A percentile compares a stretch with the other conserved stretches of the same genome.
Conservation (phyloP, 192 early-diverging fungal species). For the Dissophora ornata region DNA sequence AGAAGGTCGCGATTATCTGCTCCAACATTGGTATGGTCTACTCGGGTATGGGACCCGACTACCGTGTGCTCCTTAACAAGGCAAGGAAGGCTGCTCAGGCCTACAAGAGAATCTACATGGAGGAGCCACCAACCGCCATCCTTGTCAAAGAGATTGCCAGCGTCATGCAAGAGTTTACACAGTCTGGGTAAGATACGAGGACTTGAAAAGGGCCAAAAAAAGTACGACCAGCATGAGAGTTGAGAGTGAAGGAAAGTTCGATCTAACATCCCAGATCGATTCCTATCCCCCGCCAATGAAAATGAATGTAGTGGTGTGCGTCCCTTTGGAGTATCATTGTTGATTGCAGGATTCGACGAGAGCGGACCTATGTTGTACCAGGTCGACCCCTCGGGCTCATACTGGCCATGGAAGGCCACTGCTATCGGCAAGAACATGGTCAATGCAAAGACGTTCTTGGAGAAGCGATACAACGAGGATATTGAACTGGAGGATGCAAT, state of each 20-base stretch:
- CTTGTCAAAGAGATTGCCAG: slow-evolving; percentile 96
- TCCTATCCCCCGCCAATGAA: no score
- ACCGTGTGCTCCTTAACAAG: slow-evolving; percentile 93
- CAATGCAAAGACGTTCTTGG: slow-evolving; percentile 99
- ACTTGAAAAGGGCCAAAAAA: no score
- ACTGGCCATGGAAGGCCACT: slow-evolving; percentile 99
- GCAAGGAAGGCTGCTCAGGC: slow-evolving; percentile 97
- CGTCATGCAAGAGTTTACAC: slow-evolving; percentile 99
- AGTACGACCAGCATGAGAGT: no score
- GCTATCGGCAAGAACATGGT: slow-evolving; percentile 99
- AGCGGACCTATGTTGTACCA: slow-evolving; percentile 95
- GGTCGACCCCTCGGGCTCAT: slow-evolving; percentile 98
- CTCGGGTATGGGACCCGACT: slow-evolving; percentile 99
- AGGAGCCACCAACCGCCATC: slow-evolving; percentile 95
- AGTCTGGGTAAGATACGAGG: slow-evolving; percentile 84
- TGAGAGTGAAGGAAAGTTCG: no score
- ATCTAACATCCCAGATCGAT: no score
- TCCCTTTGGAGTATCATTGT: slow-evolving; percentile 98
- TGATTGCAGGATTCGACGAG: slow-evolving; percentile 96
- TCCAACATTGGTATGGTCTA: slow-evolving; percentile 98
- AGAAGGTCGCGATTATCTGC: slow-evolving; percentile 91
- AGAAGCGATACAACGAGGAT: slow-evolving; percentile 93
- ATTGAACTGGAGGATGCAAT: slow-evolving; percentile 99
- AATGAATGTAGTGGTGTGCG: slow-evolving; percentile 96
- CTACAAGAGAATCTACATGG: slow-evolving; percentile 93